Conservation (phyloP, 192 early-diverging fungal genomes). For the Entomortierella chlamydospora region DNA sequence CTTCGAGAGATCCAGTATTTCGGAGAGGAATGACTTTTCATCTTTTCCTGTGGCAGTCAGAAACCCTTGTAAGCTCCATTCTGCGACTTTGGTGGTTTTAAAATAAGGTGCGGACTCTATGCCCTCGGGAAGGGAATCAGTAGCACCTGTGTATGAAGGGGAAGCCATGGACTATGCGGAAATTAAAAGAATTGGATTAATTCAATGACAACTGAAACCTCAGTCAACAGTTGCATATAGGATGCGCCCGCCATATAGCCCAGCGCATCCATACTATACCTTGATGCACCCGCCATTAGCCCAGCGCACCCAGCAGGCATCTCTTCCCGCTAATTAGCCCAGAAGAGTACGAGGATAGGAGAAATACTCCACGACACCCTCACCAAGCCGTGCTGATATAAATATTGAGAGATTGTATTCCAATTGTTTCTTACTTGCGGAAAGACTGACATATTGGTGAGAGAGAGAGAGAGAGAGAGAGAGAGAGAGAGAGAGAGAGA, state of each 20-base stretch:
- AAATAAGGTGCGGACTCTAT: constrained; percentile 18
- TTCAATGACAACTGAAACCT: constrained; percentile 7
- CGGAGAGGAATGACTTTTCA: constrained; percentile 28
- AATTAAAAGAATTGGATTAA: constrained; percentile 7
- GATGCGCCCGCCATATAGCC: constrained; percentile 33
- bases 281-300: constrained; percentile 29
- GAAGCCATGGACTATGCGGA: constrained; percentile 17
- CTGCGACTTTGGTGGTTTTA: constrained; percentile 32
- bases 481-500: constrained; percentile 12
- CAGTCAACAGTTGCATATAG: constrained; percentile 2
- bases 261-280: constrained; percentile 32
- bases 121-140: constrained; percentile 13
- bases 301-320: constrained; percentile 24
- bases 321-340: constrained; percentile 32
- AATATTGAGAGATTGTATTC: constrained; percentile 8
- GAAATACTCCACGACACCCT: constrained; percentile 34
- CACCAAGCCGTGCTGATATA: constrained; percentile 25
- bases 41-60: constrained; percentile 27
- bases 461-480: constrained; percentile 33
- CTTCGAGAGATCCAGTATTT: too few relatives aligned
- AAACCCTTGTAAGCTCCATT: constrained; percentile 24
- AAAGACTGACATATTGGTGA: constrained; percentile 4
- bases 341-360: constrained; percentile 45
- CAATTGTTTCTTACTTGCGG: constrained; percentile 12
- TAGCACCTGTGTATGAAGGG: constrained; percentile 19